A percentile compares a stretch with the other conserved stretches of the same genome.
Evolutionary conservation across 2,329 filamentous ascomycete species (phyloP).

Genomic region (Basipetospora chlamydospora): DNA sequence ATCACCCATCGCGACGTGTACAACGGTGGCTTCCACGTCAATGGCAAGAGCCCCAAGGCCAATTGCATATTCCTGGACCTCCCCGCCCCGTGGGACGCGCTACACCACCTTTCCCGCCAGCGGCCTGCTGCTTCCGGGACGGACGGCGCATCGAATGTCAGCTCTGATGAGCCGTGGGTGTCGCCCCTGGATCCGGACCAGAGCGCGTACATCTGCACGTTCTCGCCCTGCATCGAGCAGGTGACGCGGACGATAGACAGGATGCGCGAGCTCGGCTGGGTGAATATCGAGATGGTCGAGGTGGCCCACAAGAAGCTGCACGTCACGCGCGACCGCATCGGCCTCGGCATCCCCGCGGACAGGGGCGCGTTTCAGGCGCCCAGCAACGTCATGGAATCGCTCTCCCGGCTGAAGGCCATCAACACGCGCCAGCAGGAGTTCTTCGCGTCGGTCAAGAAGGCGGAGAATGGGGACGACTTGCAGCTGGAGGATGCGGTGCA

Average conservation of each 20-base stretch:
- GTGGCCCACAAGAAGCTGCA: slow-evolving; percentile 67
- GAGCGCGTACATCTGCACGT: slow-evolving; percentile 73
- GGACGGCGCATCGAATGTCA: slow-evolving; percentile 6
- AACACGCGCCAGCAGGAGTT: slow-evolving; percentile 55
- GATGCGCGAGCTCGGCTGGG: slow-evolving; percentile 72
- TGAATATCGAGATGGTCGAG: slow-evolving; percentile 88
- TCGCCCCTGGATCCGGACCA: slow-evolving; percentile 57
- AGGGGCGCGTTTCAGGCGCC: slow-evolving; percentile 57
- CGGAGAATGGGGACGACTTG: slow-evolving; percentile 14
- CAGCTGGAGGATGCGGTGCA: slow-evolving; percentile 10
- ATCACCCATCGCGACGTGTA: slow-evolving; percentile 73
- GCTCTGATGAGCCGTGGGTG: slow-evolving; percentile 21
- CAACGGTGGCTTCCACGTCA: slow-evolving; percentile 51
- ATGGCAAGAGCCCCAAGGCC: slow-evolving; percentile 44
- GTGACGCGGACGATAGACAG: slow-evolving; percentile 72
- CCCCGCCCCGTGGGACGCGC: slow-evolving; percentile 66
- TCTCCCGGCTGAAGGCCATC: slow-evolving; percentile 57
- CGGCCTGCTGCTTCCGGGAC: slow-evolving; percentile 15
- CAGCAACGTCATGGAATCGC: slow-evolving; percentile 64
- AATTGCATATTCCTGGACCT: slow-evolving; percentile 67
- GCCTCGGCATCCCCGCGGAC: slow-evolving; percentile 49
- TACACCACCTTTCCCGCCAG: slow-evolving; percentile 56
- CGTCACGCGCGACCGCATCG: slow-evolving; percentile 67
- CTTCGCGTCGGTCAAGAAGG: slow-evolving; percentile 26
- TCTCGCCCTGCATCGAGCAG: slow-evolving; percentile 95